A percentile compares a stretch with the other conserved stretches of the same genome.
Evolutionary conservation across 2,329 filamentous ascomycete species (phyloP).

Genomic region (Cordyceps tenuipes): DNA sequence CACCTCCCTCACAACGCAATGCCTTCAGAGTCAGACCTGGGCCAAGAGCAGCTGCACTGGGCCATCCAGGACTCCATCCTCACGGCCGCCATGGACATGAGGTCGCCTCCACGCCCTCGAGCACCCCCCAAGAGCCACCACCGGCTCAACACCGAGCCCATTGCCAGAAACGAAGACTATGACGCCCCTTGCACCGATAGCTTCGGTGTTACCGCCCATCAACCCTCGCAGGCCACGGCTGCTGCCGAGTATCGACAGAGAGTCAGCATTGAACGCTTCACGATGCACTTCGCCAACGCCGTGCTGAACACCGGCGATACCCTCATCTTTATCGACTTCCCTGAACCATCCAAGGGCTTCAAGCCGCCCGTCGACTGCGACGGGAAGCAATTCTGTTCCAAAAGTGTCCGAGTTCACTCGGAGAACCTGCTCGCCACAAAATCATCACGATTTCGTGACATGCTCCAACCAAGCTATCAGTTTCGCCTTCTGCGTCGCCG

Average conservation of each 20-base stretch:
- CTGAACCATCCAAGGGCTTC: slow-evolving; percentile 14
- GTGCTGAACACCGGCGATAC: slow-evolving; percentile 31
- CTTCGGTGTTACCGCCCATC: background rate
- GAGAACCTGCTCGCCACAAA: slow-evolving; percentile 36
- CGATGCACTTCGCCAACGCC: slow-evolving; percentile 15
- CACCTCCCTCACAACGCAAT: background rate
- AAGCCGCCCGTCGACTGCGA: slow-evolving; percentile 26
- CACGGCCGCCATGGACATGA: background rate
- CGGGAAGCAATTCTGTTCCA: slow-evolving; percentile 24
- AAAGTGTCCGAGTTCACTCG: slow-evolving; percentile 37
- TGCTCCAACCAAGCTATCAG: slow-evolving; percentile 35
- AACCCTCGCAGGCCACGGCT: background rate
- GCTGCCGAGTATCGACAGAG: background rate
- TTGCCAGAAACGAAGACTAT: background rate
- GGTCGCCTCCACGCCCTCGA: too few relatives aligned
- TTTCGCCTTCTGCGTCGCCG: slow-evolving; percentile 30
- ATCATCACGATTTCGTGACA: slow-evolving; percentile 38
- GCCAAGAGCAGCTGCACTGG: background rate
- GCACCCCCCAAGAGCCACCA: background rate
- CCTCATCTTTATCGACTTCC: slow-evolving; percentile 35
- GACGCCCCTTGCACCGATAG: background rate
- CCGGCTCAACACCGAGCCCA: background rate
- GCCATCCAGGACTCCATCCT: background rate
- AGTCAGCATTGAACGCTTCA: background rate
- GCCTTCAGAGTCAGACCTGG: background rate